These are phyloP conservation scores for Cubamyces lactineus DNA, from an alignment of 768 basidiomycete species.

Conservation along the genomic window DNA sequence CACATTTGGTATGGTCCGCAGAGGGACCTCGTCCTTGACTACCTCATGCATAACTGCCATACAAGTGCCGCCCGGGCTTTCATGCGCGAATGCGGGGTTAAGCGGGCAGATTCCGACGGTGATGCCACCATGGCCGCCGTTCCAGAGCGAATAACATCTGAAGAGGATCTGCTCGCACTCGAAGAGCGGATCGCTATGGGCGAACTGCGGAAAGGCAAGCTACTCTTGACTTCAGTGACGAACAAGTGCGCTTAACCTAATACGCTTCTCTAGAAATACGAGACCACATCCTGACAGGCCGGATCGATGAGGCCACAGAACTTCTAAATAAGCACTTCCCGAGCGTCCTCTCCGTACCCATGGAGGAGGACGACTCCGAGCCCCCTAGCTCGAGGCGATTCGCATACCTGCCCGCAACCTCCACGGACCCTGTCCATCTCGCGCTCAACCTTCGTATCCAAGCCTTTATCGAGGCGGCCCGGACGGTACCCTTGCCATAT, in stretches of 20 bases:
- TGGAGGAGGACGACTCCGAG: slow-evolving; percentile 15
- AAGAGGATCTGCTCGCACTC: slow-evolving; percentile 46
- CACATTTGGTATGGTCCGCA: slow-evolving; percentile 38
- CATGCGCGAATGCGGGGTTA: slow-evolving; percentile 60
- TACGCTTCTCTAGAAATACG: slow-evolving; percentile 59
- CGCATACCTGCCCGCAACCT: slow-evolving; percentile 59
- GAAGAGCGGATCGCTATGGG: slow-evolving; percentile 41
- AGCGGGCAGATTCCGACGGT: slow-evolving; percentile 69
- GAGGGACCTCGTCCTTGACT: slow-evolving; percentile 75
- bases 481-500: slow-evolving; percentile 66
- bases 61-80: slow-evolving; percentile 74
- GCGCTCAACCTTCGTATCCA: slow-evolving; percentile 85
- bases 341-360: slow-evolving; percentile 52
- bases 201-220: slow-evolving; percentile 57
- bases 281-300: slow-evolving; percentile 69
- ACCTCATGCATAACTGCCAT: slow-evolving; percentile 75
- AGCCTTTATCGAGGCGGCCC: slow-evolving; percentile 84
- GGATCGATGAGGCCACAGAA: slow-evolving; percentile 69
- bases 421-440: slow-evolving; percentile 75
- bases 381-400: slow-evolving; percentile 37
- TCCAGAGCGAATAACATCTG: slow-evolving; percentile 35
- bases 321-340: slow-evolving; percentile 78
- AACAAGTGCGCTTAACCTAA: background rate
- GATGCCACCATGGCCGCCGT: slow-evolving; percentile 53
- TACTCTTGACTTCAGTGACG: too few species aligned